Evolutionary conservation across 2,329 filamentous ascomycete genomes (phyloP), one percentile per base, ranked within the genome.

Genomic region (Chaetoscypha palmicola): DNA sequence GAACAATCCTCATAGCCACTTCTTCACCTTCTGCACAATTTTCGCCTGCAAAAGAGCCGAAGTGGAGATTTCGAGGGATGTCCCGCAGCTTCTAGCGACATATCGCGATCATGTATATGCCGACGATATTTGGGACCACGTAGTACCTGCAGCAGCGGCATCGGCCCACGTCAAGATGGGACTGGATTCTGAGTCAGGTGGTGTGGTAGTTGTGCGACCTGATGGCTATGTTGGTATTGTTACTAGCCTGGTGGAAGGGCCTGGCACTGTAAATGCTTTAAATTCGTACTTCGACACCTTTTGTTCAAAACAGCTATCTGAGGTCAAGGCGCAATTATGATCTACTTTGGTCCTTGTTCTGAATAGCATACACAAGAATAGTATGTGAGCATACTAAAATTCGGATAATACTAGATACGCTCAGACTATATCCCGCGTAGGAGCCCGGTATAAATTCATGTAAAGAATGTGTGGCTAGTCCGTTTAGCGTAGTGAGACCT

Each of bases 161-260:
- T 73, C 86, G 2, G 87, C 87, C 4, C 90, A 96, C 64, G 81
- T 82, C 32, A 95, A 94, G 73, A 83, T 94, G 73, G 90, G 90
- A 0, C 63, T 95, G 20, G 76, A 83, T 51, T 70, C 83, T 58
- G 78, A 85, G 49, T 74, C 69, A 49, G 88, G 88, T 9, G 88
- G 83, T 45, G 76, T 95, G 2, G 81, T 94, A 1, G 83, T 95
- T 8, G 86, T 94, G 5, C 70, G 89, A 34, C 89, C 90, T 0
- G 89, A 95, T 63, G 88, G 88, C 5, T 92, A 95, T 62, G 83
- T 95, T 21, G 86, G 84, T 17, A 74, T 86, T 49, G 84, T 89
- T 3, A 76, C 85, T 9, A 73, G 73, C 55, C 68, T 96, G 17
- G 81, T 77, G 1, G 83, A 91, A 63, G 90, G 89, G 0, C 77